A percentile compares a stretch with the other conserved stretches of the same genome.
These are phyloP conservation scores for Candida sphagnicola DNA, from an alignment of 805 yeast genomes.

Conservation along the genomic window DNA sequence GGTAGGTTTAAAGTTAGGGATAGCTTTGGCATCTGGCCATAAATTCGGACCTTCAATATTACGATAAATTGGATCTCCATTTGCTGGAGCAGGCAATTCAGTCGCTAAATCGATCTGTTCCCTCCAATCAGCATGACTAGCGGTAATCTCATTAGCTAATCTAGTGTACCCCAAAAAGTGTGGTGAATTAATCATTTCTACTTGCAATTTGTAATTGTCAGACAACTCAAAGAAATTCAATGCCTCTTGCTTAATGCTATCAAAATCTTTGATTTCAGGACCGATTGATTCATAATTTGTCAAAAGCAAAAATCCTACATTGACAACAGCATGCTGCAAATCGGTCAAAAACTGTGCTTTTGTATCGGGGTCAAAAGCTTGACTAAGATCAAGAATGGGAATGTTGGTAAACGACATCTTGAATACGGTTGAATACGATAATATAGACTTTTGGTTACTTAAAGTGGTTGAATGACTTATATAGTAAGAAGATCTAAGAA, in stretches of 20 bases:
- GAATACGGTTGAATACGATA: too few relatives aligned
- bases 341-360: conserved; percentile 39
- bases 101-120: conserved; percentile 63
- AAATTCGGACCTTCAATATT: conserved; percentile 56
- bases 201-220: conserved; percentile 37
- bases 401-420: conserved; percentile 38
- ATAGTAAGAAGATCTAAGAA: too few relatives aligned
- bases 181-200: conserved; percentile 53
- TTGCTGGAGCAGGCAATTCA: conserved; percentile 40
- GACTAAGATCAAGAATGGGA: conserved; percentile 43
- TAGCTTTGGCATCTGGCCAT: conserved; percentile 42
- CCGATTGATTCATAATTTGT: conserved; percentile 35
- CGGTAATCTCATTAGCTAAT: conserved; percentile 57
- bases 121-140: conserved; percentile 50
- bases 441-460: too few relatives aligned
- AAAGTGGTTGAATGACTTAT: too few relatives aligned
- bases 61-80: conserved; percentile 39
- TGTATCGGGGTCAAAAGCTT: conserved; percentile 39
- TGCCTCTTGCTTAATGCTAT: conserved; percentile 35
- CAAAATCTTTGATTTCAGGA: conserved; percentile 37
- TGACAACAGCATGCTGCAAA: conserved; percentile 44
- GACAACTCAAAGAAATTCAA: conserved; percentile 45
- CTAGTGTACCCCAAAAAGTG: conserved; percentile 58
- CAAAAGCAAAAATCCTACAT: conserved; percentile 53
- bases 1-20: conserved; percentile 42